A percentile compares a stretch with the other conserved stretches of the same genome.
Evolutionary conservation across 805 yeast genomes (phyloP).

Genomic region (Ogataea ramenticola): DNA sequence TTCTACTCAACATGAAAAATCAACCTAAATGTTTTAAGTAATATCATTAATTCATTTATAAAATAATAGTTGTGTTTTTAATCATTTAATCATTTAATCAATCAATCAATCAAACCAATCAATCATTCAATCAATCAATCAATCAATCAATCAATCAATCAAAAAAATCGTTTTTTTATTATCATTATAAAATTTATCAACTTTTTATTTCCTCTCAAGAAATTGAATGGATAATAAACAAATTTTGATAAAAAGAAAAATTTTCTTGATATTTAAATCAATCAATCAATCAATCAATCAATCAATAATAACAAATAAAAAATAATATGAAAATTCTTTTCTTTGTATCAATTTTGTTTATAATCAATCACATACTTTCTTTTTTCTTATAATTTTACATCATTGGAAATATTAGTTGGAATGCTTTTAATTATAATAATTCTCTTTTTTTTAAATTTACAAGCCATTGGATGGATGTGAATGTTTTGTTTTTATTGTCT

Average conservation of each 20-base stretch:
- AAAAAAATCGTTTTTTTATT: too few species aligned
- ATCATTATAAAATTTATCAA: too few species aligned
- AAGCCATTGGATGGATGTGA: too few species aligned
- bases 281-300: not conserved
- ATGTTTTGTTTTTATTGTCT: too few species aligned
- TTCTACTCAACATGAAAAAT: slow-evolving; percentile 83
- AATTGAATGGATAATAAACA: not conserved
- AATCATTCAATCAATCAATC: slow-evolving; percentile 1
- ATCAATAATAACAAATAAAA: not conserved
- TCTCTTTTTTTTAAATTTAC: too few species aligned
- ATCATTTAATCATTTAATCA: not conserved
- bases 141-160: not conserved
- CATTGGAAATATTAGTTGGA: too few species aligned
- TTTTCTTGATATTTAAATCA: not conserved
- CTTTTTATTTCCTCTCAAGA: too few species aligned
- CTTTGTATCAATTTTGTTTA: not conserved
- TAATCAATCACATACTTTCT: not conserved
- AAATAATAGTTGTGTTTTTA: not conserved
- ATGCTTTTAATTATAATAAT: too few species aligned
- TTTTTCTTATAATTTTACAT: too few species aligned
- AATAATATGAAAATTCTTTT: not conserved
- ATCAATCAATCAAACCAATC: not conserved
- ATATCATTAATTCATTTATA: not conserved
- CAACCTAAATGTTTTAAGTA: slow-evolving; percentile 35
- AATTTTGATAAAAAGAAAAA: not conserved